These are phyloP conservation scores for Vigna nakashimae DNA, from an alignment of 306 rosid species.

Conservation along the genomic window DNA sequence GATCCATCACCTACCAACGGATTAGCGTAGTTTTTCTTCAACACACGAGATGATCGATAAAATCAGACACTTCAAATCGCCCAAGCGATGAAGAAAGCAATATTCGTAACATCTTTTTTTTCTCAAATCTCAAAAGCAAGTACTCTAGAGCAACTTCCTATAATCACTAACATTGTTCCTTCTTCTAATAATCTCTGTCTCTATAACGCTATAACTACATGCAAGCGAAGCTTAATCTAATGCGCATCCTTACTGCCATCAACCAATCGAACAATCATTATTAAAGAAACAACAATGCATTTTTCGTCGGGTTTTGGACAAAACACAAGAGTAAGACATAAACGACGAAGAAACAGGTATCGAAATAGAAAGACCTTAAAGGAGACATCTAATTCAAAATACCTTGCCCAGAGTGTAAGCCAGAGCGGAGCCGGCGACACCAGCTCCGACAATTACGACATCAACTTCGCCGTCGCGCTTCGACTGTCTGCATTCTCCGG, in stretches of 20 bases:
- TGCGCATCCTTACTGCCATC: background rate
- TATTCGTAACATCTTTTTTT: background rate
- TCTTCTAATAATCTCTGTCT: background rate
- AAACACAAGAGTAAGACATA: background rate
- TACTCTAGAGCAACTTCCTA: background rate
- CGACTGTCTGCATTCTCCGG: slow-evolving; percentile 69
- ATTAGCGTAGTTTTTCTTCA: slow-evolving; percentile 10
- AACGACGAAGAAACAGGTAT: background rate
- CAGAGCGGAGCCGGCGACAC: slow-evolving; percentile 94
- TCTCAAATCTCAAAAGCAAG: slow-evolving; percentile 8
- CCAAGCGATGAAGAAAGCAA: slow-evolving; percentile 11
- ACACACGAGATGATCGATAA: background rate
- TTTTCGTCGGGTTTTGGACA: slow-evolving; percentile 1
- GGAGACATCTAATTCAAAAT: background rate
- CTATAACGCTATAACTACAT: slow-evolving; percentile 4
- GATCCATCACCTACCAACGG: slow-evolving; percentile 26
- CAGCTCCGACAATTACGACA: slow-evolving; percentile 92
- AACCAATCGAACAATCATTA: background rate
- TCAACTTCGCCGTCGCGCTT: slow-evolving; percentile 51
- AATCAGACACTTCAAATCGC: slow-evolving; percentile 6
- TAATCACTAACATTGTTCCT: background rate
- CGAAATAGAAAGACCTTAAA: background rate
- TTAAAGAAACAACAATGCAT: background rate
- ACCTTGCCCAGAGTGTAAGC: slow-evolving; percentile 97
- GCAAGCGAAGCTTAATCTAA: slow-evolving; percentile 20